Conservation (phyloP, 2,329 filamentous ascomycete species). For the Rhynchosporium agropyri region DNA sequence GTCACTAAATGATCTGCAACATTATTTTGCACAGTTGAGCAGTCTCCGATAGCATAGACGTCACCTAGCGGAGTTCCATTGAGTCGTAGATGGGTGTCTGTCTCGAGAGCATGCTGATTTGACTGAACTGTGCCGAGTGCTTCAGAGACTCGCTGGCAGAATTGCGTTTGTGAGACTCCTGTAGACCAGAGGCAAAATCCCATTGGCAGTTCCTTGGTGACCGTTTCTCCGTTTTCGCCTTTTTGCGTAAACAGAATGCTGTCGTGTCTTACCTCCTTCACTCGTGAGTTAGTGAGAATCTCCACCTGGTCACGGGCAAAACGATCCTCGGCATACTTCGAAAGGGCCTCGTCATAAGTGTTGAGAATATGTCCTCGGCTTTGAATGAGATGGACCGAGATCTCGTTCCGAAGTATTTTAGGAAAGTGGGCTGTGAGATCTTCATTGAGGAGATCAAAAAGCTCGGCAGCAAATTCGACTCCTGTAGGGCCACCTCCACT, state of each 20-base stretch:
- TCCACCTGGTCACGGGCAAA: slow-evolving; percentile 91
- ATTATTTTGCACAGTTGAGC: slow-evolving; percentile 96
- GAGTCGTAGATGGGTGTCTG: slow-evolving; percentile 87
- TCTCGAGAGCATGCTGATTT: slow-evolving; percentile 91
- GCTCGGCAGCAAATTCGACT: slow-evolving; percentile 95
- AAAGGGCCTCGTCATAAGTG: slow-evolving; percentile 95
- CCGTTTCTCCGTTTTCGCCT: slow-evolving; percentile 66
- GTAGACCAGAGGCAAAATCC: slow-evolving; percentile 99
- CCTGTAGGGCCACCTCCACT: slow-evolving; percentile 94
- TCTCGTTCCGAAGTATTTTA: slow-evolving; percentile 89
- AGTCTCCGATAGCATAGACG: slow-evolving; percentile 96
- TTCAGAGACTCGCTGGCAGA: slow-evolving; percentile 75
- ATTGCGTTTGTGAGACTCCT: slow-evolving; percentile 82
- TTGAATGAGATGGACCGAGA: slow-evolving; percentile 96
- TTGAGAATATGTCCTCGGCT: slow-evolving; percentile 94
- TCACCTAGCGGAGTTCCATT: slow-evolving; percentile 89
- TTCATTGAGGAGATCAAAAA: slow-evolving; percentile 96
- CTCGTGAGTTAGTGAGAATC: slow-evolving; percentile 88
- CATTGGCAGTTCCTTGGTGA: slow-evolving; percentile 93
- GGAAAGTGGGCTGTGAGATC: slow-evolving; percentile 85
- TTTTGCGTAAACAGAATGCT: slow-evolving; percentile 89
- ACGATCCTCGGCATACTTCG: slow-evolving; percentile 85
- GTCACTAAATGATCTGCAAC: slow-evolving; percentile 86
- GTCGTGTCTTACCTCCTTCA: slow-evolving; percentile 83
- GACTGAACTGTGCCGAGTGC: slow-evolving; percentile 77